Evolutionary conservation across 2,329 filamentous ascomycete species (phyloP), one percentile per base, ranked within the genome.

Genomic region (Fusarium sp.): DNA sequence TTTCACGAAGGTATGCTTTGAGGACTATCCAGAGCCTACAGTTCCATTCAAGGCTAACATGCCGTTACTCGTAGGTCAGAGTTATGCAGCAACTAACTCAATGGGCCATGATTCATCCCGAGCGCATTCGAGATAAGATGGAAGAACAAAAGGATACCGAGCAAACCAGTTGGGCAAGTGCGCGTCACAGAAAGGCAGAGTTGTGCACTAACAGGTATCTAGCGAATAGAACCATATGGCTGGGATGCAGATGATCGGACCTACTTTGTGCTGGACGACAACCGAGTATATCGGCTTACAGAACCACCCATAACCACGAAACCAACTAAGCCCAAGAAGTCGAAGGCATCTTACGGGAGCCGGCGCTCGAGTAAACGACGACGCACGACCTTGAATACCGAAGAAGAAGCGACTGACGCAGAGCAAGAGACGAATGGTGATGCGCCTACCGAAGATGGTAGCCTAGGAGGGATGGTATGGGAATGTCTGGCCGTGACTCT

Each of bases 221-320:
- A 91, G 89, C 84, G 89, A 61, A 93, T 96, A 69, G 92, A 95
- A 74, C 91, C 92, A 0, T 90, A 91, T 65, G 96, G 96, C 11
- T 98, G 93, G 89, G 96, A 99, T 77, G 85, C 88, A 21, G 85
- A 97, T 45, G 94, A 97, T 67, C 90, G 93, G 36, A 90, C 89
- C 35, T 97, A 98, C 76, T 97, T 91, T 74, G 90, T 98, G 5
- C 86, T 99, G 5, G 95, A 98, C 72, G 96, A 99, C 76, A 96
- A 97, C 73, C 88, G 96, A 65, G 83, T 99, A 40, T 99, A 99
- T 77, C 91, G 94, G 56, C 85, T 91, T 63, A 93, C 92, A n/a
- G 92, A 97, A 61, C 86, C 91, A 25, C 87, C 88, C 9, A 80
- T 84, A 8, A 80, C 83, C n/a, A 77, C 83, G 4, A 91, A 90